Evolutionary conservation across 345 rosid genomes (phyloP).

Genomic region (Eucalyptus tenuipes): DNA sequence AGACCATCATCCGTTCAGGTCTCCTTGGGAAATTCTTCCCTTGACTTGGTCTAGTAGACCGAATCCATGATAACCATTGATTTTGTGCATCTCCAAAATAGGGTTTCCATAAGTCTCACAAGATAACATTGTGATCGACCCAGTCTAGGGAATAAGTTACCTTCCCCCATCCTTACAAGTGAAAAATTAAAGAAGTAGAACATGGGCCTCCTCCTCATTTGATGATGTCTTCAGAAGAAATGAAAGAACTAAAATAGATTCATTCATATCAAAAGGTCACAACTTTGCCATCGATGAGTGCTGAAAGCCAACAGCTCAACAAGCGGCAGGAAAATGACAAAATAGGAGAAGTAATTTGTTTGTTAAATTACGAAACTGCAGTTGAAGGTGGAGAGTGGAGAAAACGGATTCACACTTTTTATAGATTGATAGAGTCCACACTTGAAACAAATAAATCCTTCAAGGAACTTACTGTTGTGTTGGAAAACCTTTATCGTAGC

Average conservation of each 20-base stretch:
- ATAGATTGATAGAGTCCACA: neutral
- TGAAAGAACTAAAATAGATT: neutral
- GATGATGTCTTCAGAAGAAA: neutral
- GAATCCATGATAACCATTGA: neutral
- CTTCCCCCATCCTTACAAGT: neutral
- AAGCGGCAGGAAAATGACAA: neutral
- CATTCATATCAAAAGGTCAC: neutral
- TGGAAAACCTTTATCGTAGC: slow-evolving; percentile 94
- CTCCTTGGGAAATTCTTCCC: neutral
- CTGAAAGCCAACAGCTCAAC: neutral
- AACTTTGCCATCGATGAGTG: neutral
- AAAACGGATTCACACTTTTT: neutral
- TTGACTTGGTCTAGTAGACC: neutral
- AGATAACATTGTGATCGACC: neutral
- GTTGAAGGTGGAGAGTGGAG: neutral
- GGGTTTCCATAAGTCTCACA: neutral
- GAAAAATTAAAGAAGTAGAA: neutral
- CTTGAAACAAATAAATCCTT: neutral
- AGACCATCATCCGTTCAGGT: neutral
- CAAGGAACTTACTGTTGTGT: slow-evolving; percentile 61
- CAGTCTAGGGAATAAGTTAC: neutral
- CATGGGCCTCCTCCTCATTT: neutral
- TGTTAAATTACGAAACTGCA: neutral
- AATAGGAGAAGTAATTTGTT: neutral
- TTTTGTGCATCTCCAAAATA: neutral